Evolutionary conservation across 305 asterid genomes (phyloP).

Genomic region (Lippia alba): DNA sequence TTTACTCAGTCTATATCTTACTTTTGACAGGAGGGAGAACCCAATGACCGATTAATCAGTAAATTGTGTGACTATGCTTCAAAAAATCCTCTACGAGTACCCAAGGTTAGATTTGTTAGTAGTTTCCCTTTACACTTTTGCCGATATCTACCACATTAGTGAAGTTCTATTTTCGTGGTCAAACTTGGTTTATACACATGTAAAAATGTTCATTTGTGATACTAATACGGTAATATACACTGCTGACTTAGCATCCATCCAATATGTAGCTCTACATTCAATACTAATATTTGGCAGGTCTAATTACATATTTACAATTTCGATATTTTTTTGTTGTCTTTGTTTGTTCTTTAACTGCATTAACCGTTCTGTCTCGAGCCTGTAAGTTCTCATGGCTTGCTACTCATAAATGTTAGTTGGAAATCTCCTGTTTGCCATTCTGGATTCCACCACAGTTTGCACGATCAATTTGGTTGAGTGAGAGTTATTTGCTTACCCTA

Average conservation of each 20-base stretch:
- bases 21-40: conserved; percentile 69
- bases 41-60: conserved; percentile 72
- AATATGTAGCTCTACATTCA: background rate
- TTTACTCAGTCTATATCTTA: conserved; percentile 31
- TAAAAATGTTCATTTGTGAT: conserved; percentile 11
- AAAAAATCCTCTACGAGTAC: conserved; percentile 80
- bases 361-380: background rate
- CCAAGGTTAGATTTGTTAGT: conserved; percentile 57
- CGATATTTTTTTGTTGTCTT: background rate
- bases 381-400: too few relatives aligned
- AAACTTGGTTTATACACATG: background rate
- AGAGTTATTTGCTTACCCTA: too few relatives aligned
- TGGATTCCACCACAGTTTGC: too few relatives aligned
- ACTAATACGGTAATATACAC: background rate
- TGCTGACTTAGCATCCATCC: background rate
- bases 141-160: background rate
- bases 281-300: background rate
- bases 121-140: background rate
- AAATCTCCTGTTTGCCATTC: too few relatives aligned
- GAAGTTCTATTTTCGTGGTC: background rate
- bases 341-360: background rate
- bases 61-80: conserved; percentile 84
- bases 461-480: too few relatives aligned
- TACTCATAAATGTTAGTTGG: too few relatives aligned
- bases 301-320: background rate